Evolutionary conservation across 179 eudicot species (phyloP).

Genomic region (Pouteria campechiana): DNA sequence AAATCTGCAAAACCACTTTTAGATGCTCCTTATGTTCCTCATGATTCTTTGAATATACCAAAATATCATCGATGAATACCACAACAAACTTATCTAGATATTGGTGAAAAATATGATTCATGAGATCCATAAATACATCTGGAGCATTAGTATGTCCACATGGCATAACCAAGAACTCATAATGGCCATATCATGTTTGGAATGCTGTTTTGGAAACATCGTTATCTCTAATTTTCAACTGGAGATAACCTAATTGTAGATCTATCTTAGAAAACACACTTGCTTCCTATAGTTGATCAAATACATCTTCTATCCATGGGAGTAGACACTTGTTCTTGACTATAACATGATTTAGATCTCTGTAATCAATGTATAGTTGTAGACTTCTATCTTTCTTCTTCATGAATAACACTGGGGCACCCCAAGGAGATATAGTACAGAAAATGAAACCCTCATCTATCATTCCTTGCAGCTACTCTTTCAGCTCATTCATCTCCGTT

Average conservation of each 20-base stretch:
- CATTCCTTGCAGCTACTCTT: background rate
- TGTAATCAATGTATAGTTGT: no score
- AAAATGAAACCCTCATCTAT: background rate
- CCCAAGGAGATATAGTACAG: conserved; percentile 1
- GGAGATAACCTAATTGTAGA: conserved; percentile 1
- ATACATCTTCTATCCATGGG: no score
- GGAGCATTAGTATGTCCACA: background rate
- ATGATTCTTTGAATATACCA: background rate
- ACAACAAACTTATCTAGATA: background rate
- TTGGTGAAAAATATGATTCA: background rate
- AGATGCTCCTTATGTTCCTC: background rate
- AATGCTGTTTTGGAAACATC: background rate
- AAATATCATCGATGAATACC: background rate
- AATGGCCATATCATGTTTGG: background rate
- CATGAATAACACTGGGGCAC: background rate
- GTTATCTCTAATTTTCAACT: no score
- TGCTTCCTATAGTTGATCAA: no score
- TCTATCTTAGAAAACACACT: no score
- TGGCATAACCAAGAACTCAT: background rate
- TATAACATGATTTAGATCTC: background rate
- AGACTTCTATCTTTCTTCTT: conserved; percentile 4
- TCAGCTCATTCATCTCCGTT: background rate
- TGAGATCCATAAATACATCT: background rate
- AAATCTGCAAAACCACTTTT: background rate
- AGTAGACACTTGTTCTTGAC: no score